Percentiles rank a stretch among this genome's conserved stretches.
These are phyloP conservation scores for Ceratorhiza oryzae-sativae DNA, from an alignment of 1,284 basidiomycete species.

Conservation along the genomic window DNA sequence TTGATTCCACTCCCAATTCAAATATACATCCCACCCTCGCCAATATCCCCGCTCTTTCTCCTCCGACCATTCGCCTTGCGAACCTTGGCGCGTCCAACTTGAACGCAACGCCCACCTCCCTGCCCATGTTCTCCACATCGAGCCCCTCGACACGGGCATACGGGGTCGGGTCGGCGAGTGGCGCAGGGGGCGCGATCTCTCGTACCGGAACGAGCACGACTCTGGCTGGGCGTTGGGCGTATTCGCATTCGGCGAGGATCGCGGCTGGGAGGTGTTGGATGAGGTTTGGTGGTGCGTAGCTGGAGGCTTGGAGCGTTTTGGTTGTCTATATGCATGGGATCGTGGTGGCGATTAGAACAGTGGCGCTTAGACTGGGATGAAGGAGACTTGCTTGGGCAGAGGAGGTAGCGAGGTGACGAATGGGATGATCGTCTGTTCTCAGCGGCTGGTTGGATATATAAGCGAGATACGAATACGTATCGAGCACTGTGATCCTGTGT, in stretches of 20 bases:
- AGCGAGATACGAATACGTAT: conserved; percentile 30
- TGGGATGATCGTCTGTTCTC: conserved; percentile 20
- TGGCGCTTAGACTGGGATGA: no score
- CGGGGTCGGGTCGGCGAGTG: not conserved
- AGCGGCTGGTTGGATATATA: conserved; percentile 37
- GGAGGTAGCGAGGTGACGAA: conserved; percentile 34
- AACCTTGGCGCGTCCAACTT: not conserved
- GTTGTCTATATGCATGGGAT: no score
- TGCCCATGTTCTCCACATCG: not conserved
- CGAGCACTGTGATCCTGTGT: conserved; percentile 30
- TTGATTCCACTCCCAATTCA: no score
- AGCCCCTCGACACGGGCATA: not conserved
- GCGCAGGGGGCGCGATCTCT: conserved; percentile 9
- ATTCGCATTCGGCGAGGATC: conserved; percentile 38
- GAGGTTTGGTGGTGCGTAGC: conserved; percentile 36
- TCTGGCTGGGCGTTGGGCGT: not conserved
- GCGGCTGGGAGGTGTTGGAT: conserved; percentile 38
- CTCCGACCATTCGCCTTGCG: not conserved
- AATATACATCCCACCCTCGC: conserved; percentile 40
- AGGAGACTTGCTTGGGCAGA: conserved; percentile 2
- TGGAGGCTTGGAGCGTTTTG: not conserved
- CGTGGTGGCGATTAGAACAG: no score
- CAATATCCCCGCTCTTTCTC: conserved; percentile 16
- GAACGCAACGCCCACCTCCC: not conserved
- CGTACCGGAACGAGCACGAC: conserved; percentile 5